Evolutionary conservation across 2,329 filamentous ascomycete species (phyloP), one percentile per base, ranked within the genome.

Genomic region (Thermoascus crustaceus): DNA sequence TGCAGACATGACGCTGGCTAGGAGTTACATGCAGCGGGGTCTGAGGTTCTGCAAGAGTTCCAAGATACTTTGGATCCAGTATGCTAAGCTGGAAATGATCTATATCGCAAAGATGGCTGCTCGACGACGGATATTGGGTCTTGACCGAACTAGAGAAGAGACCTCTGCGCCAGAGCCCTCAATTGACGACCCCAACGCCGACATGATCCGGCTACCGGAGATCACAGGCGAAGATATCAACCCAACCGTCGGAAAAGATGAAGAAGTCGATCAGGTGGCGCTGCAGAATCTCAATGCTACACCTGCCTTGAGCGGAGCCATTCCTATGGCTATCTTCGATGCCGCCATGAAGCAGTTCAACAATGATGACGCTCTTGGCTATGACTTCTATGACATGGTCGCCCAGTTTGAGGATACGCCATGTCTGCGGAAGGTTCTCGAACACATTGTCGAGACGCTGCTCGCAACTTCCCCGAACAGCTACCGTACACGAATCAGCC

Each of bases 321-420:
- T 98, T 47, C 88, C 91, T 2, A 75, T 87, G 37, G 87, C 89
- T 24, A 85, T 98, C 31, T 95, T 94, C 53, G 86, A 94, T 52
- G 78, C 85, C 14, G 81, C 87, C 4, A 78, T 79, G 65, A 85
- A 82, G 57, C 80, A 94, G 50, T 75, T 82, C 34, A 78, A 83
- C 45, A 78, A 80, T 55, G 75, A 74, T 40, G 62, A 78, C 2
- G 65, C 68, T 1, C 71, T 86, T 5, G 85, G 78, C 3, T 78
- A 82, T 50, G 66, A 73, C 14, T 94, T 95, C 62, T 96, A 91
- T 60, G 68, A 82, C 50, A 74, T 93, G 64, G 82, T 94, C 45
- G 69, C 76, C 2, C 66, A 71, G 4, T 95, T 94, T 58, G 67
- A 71, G 13, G 65, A 75, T 25, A 67, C 87, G 19, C 72, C 78